Evolutionary conservation across 2,329 filamentous ascomycete species (phyloP), one percentile per base, ranked within the genome.

Genomic region (Daldinia sp.): DNA sequence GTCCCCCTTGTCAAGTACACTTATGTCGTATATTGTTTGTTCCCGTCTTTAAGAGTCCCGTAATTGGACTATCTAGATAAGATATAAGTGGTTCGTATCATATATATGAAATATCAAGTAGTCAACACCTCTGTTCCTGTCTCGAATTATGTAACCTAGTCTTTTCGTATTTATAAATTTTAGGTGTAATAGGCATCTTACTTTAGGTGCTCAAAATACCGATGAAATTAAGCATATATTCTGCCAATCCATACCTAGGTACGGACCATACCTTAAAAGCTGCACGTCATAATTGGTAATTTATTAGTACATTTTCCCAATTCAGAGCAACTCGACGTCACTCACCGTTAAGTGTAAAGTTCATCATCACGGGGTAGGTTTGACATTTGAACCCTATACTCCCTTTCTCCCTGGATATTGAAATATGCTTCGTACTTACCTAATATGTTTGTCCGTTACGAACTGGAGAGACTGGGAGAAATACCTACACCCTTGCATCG

Each of bases 21-120:
- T 34, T 35, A 50, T 35, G 47, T 50, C 29, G 35, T 35, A 21
- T n/a, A 15, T 35, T 23, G 34, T 62, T 48, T 34, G 43, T 48
- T 62, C 13, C 32, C 39, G 15, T 39, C 23, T 39, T 21, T 32
- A 13, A n/a, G 29, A 10, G 41, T 52, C 19, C 43, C 37, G 41
- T 29, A 62, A 53, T 53, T 48, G 48, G 52, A 49, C 27, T 34
- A 23, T 32, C 10, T 37, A 15, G 29, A 30, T 47, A 47, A 11
- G 37, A 29, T 32, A 57, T 35, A 37, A 23, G 37, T 10, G 45
- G 25, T 15, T 7, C 29, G 29, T 32, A n/a, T n/a, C n/a, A n/a
- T n/a, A n/a, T n/a, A 43, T 21, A 25, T 25, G 9, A 25, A 25
- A n/a, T n/a, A n/a, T n/a, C n/a, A n/a, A n/a, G n/a, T n/a, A n/a